Conservation (phyloP, 2,329 filamentous ascomycete genomes). For the Ilyonectria mors-panacis region DNA sequence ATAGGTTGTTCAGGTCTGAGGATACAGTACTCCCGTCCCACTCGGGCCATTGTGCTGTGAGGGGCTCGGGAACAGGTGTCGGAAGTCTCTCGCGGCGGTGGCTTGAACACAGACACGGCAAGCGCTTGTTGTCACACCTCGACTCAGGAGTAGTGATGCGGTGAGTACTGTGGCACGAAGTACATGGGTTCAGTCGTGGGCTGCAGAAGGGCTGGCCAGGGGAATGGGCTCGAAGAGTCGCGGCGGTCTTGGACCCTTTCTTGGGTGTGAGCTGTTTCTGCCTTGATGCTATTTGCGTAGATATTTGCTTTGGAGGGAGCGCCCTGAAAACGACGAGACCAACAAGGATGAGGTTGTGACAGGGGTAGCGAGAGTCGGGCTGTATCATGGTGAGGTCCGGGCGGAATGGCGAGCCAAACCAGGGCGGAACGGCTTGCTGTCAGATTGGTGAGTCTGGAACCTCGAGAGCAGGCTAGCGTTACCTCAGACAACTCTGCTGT, state of each 20-base stretch:
- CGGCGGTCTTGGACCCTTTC: neutral
- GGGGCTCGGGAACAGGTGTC: neutral
- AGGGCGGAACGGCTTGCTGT: neutral
- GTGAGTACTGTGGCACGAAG: neutral
- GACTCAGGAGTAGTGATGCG: neutral
- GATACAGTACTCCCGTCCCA: neutral
- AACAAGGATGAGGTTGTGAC: constrained; percentile 4
- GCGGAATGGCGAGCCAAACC: constrained; percentile 18
- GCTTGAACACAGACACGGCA: neutral
- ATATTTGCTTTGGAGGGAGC: constrained; percentile 1
- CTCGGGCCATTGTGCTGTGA: neutral
- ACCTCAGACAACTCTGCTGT: neutral
- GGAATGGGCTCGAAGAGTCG: neutral
- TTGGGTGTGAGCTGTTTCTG: neutral
- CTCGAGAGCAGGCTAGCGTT: neutral
- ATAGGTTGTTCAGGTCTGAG: neutral
- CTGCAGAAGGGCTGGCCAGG: neutral
- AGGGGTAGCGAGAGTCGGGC: constrained; percentile 16
- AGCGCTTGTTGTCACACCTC: neutral
- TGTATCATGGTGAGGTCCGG: constrained; percentile 19
- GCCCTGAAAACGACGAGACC: neutral
- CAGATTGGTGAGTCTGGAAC: neutral
- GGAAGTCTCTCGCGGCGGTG: neutral
- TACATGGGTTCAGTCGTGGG: neutral
- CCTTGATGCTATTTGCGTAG: neutral